Evolutionary conservation across 78 protist species (phyloP), one percentile per base, ranked within the genome.

Genomic region (Isochrysis galbana): DNA sequence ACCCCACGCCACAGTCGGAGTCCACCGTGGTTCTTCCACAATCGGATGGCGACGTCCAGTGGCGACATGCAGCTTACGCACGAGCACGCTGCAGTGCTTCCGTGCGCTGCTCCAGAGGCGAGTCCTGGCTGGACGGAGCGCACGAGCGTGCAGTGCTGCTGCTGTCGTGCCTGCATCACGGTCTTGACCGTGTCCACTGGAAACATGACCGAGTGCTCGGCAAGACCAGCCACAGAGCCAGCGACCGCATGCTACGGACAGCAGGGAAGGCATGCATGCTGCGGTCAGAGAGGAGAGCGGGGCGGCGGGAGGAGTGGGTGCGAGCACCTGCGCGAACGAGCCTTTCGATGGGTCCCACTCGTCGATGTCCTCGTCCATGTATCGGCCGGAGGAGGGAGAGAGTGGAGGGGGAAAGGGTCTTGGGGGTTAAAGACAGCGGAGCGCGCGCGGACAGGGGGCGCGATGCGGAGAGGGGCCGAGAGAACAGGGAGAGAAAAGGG

Each of bases 141-240:
- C 61, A 14, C 29, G 29, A 51, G 61, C 61, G 61, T 51, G 61
- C 61, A 51, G 61, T 51, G 61, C 44, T 5, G 32, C 34, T 19
- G 84, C 11, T 34, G 82, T 19, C 84, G 84, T 22, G 23, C 84
- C 23, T 77, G 84, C 84, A 34, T 34, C 32, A 77, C 1, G 48
- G 84, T 77, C 91, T 95, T 95, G 3, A 95, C 91, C 10, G 97
- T 95, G 91, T 95, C 97, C 46, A 95, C 93, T n/a, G 97, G 97
- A 44, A 92, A 95, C 97, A 95, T 95, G 89, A 94, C 93, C 34
- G 74, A 48, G 93, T 95, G 97, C 89, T 95, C 97, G 11, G 95
- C 97, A 78, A 91, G 74, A 42, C 96, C 96, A 10, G 96, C 96
- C 29, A 74, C n/a, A 32, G 95, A 92, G 90, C 96, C 96, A 7